A percentile compares a stretch with the other conserved stretches of the same genome.
These are phyloP conservation scores for Oryza nivara DNA, from an alignment of 176 grass and related monocot species.

Conservation along the genomic window DNA sequence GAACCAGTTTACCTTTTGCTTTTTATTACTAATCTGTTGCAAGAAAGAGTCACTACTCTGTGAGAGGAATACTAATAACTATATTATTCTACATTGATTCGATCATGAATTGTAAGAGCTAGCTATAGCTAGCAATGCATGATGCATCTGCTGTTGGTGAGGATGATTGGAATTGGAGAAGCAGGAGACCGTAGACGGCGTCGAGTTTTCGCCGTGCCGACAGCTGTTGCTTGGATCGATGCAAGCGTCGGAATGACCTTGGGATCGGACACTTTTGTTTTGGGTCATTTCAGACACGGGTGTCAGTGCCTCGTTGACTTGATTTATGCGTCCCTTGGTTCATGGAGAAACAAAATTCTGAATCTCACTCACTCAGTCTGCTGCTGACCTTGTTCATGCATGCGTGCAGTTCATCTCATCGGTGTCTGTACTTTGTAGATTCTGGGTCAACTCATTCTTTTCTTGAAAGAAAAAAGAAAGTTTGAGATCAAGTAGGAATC, in stretches of 20 bases:
- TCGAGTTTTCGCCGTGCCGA: constrained; percentile 26
- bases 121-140: background rate
- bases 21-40: background rate
- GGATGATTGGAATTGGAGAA: constrained; percentile 18
- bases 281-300: background rate
- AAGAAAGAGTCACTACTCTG: background rate
- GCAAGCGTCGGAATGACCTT: background rate
- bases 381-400: background rate
- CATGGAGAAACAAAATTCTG: background rate
- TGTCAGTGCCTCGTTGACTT: background rate
- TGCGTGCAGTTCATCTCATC: background rate
- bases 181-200: constrained; percentile 14
- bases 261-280: background rate
- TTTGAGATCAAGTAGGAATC: background rate
- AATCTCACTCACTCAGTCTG: background rate
- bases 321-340: constrained; percentile 1
- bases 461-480: constrained; percentile 8
- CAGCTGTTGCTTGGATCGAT: constrained; percentile 9
- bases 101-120: background rate
- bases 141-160: background rate
- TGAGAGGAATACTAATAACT: background rate
- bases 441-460: constrained; percentile 24
- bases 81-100: background rate
- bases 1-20: constrained; percentile 35
- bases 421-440: background rate